A percentile compares a stretch with the other conserved stretches of the same genome.
Conservation (phyloP, 2,329 filamentous ascomycete genomes). For the Botrytis paeoniae region DNA sequence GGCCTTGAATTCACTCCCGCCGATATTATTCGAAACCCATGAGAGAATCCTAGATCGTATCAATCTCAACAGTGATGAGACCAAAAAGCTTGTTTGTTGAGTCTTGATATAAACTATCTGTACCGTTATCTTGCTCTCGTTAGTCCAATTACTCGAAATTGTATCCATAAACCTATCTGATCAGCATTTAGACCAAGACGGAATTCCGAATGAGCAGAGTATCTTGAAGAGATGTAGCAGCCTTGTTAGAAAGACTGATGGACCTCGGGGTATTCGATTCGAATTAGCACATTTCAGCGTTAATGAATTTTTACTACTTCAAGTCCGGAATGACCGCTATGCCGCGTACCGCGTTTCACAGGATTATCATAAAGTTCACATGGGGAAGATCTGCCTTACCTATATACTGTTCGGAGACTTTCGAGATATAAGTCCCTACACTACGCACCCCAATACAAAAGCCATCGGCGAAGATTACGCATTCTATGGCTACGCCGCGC, state of each 20-base stretch:
- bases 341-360: background rate
- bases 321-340: background rate
- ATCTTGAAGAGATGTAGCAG: conserved; percentile 31
- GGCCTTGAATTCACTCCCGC: conserved; percentile 24
- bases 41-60: conserved; percentile 34
- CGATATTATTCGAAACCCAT: conserved; percentile 31
- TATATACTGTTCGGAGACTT: conserved; percentile 2
- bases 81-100: conserved; percentile 27
- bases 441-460: background rate
- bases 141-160: conserved; percentile 22
- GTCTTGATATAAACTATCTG: conserved; percentile 25
- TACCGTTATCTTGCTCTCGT: conserved; percentile 10
- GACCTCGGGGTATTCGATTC: conserved; percentile 13
- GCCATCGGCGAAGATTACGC: no score
- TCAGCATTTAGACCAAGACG: conserved; percentile 22
- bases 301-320: conserved; percentile 27
- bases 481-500: background rate
- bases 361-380: background rate
- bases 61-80: conserved; percentile 24
- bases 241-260: conserved; percentile 24
- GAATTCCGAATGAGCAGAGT: conserved; percentile 24
- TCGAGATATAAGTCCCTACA: background rate
- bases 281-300: conserved; percentile 35
- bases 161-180: conserved; percentile 20
- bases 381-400: background rate